phyloP scores from a whole-genome alignment of 2,329 filamentous ascomycete species.

The Aspergillus pseudoglaucus region DNA sequence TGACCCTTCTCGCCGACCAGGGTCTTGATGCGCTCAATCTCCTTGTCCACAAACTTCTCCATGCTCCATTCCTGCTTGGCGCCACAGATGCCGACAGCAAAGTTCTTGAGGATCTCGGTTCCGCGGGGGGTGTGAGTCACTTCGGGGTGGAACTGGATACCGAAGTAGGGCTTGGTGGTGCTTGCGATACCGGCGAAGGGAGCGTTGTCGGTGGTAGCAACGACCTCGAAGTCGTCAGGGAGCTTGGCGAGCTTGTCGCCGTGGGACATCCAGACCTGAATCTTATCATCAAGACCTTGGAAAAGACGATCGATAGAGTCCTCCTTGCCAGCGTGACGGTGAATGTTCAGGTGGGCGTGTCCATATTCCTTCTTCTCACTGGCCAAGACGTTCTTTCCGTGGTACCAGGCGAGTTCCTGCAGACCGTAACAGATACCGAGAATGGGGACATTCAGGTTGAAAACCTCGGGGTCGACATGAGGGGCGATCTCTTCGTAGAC shows the following conservation, averaged over 20 bases:
- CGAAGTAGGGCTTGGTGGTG: slow-evolving; percentile 61
- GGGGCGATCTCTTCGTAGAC: slow-evolving; percentile 75
- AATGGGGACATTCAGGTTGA: slow-evolving; percentile 63
- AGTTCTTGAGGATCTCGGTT: slow-evolving; percentile 69
- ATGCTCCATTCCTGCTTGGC: slow-evolving; percentile 77
- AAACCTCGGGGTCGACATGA: slow-evolving; percentile 75
- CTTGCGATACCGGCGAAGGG: slow-evolving; percentile 66
- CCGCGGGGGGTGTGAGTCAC: slow-evolving; percentile 57
- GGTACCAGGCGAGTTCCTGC: slow-evolving; percentile 69
- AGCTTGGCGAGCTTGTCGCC: slow-evolving; percentile 74
- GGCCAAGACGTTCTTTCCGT: slow-evolving; percentile 59
- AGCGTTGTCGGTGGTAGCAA: slow-evolving; percentile 70
- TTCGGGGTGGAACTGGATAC: slow-evolving; percentile 85
- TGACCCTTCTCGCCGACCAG: slow-evolving; percentile 77
- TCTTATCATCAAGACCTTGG: slow-evolving; percentile 61
- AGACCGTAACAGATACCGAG: slow-evolving; percentile 57
- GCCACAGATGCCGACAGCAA: slow-evolving; percentile 73
- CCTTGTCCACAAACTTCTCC: slow-evolving; percentile 72
- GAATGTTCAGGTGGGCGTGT: slow-evolving; percentile 59
- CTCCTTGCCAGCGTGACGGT: slow-evolving; percentile 44
- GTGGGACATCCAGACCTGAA: slow-evolving; percentile 81
- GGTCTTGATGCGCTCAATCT: slow-evolving; percentile 71
- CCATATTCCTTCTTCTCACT: slow-evolving; percentile 67
- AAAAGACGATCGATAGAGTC: slow-evolving; percentile 71
- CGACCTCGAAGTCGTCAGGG: slow-evolving; percentile 64